Evolutionary conservation across 1,284 basidiomycete species (phyloP), one percentile per base, ranked within the genome.

Genomic region (Ustilago shanxiensis): DNA sequence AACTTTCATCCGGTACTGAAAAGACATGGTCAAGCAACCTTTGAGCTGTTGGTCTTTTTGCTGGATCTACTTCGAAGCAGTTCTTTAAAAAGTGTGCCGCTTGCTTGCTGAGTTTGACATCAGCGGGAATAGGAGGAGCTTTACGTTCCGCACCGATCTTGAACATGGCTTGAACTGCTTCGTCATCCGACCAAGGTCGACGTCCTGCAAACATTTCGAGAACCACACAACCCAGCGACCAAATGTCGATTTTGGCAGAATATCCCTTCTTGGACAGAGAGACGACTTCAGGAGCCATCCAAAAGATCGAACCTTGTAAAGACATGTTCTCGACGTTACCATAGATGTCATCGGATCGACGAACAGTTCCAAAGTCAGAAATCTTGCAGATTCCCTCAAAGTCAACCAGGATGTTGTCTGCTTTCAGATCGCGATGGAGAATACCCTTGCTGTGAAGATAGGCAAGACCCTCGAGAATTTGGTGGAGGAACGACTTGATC

Each of bases 281-380:
- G 26, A 96, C 91, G 41, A 99, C 94, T 88, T 99, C 96, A 1
- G 96, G 97, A 8, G 97, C 96, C 96, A 99, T 99, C 88, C 97
- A 99, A 87, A 98, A 99, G 53, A 98, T 93, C 18, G 94, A 95
- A 20, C 97, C 97, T 87, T 95, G 93, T 92, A 99, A 93, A 24
- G 87, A 87, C 87, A 88, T 88, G 55, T 93, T 93, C 2, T 90
- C 92, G 66, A 90, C 89, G 71, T 93, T 92, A 79, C 92, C 91
- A 81, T 95, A 91, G 70, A 95, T 93, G 79, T 96, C 93, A 67
- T 91, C 84, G 33, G 77, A 80, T 28, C 79, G 72, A 6, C 83
- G 73, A 31, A 86, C 83, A 8, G 84, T 86, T 41, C 84, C 97
- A 85, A 99, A 99, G 86, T 99, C 97, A 3, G 95, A 95, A 60